Conservation (phyloP, 305 asterid genomes). For the Fraxinus platypoda region DNA sequence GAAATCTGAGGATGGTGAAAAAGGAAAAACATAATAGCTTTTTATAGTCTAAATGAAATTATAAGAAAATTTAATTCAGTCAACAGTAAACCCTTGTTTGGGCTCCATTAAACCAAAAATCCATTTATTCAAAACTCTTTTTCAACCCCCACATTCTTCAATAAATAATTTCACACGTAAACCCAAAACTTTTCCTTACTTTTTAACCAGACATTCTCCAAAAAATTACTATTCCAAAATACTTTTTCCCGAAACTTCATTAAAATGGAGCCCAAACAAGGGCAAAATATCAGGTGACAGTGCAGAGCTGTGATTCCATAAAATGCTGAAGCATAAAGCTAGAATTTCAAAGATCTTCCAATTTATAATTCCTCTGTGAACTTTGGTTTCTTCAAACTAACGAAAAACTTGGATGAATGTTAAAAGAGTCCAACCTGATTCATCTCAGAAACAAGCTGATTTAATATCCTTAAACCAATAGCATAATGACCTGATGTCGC, state of each 20-base stretch:
- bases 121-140: neutral
- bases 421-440: conserved; percentile 67
- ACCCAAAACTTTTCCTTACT: neutral
- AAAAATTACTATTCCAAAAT: neutral
- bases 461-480: conserved; percentile 91
- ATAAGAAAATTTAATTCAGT: conserved; percentile 9
- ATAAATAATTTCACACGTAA: too few relatives aligned
- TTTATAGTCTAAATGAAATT: neutral
- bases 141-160: neutral
- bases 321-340: conserved; percentile 1
- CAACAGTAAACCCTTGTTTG: neutral
- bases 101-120: neutral
- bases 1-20: neutral
- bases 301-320: conserved; percentile 15
- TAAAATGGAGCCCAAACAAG: neutral
- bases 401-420: conserved; percentile 10
- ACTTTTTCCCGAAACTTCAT: neutral
- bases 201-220: neutral
- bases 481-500: conserved; percentile 81
- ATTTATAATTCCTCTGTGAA: conserved; percentile 4
- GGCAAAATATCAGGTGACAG: neutral
- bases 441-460: conserved; percentile 96
- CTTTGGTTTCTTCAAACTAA: conserved; percentile 11
- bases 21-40: neutral
- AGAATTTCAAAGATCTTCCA: neutral